Evolutionary conservation across 1,284 basidiomycete species (phyloP), one percentile per base, ranked within the genome.

Genomic region (Kwoniella shivajii): DNA sequence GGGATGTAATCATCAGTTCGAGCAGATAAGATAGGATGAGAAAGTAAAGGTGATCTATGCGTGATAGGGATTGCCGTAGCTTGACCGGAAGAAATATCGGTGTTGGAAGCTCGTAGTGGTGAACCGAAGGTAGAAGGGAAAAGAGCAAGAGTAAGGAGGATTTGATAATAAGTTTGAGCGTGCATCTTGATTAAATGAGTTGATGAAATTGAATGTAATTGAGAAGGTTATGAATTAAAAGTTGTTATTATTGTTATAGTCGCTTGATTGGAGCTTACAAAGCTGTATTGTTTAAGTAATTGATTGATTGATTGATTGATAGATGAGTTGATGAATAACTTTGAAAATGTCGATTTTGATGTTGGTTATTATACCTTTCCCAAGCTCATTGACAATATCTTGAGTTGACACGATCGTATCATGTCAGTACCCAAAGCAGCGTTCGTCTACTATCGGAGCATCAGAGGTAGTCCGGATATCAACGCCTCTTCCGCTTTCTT

Each of bases 11-110:
- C 56, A 34, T 48, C 50, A 1, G 48, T 38, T n/a, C 48, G 42
- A 14, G 56, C 43, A 24, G 50, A 51, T 24, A 51, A 37, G 56
- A 45, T 51, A 9, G 49, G 56, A 33, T 57, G 56, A n/a, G 47
- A 50, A 2, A 58, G 49, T 16, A 53, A 27, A 26, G 46, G 45
- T 6, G 56, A 53, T 31, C 56, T 44, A 41, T 45, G 56, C 2
- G 56, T 54, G 44, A 58, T 54, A 10, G 56, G 56, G 26, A 58
- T 26, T 9, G 49, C 29, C 6, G 38, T 52, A 7, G 34, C 31
- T 31, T 46, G 34, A n/a, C 22, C 33, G 24, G 36, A 14, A n/a
- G 33, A 34, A 6, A 24, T n/a, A 1, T 49, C 36, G 22, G 44
- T 30, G 13, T 42, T 27, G 16, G 38, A 24, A 26, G 39, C 34